These are phyloP conservation scores for Alopecurus myosuroides DNA, from an alignment of 176 grass and related monocot genomes.

Conservation along the genomic window DNA sequence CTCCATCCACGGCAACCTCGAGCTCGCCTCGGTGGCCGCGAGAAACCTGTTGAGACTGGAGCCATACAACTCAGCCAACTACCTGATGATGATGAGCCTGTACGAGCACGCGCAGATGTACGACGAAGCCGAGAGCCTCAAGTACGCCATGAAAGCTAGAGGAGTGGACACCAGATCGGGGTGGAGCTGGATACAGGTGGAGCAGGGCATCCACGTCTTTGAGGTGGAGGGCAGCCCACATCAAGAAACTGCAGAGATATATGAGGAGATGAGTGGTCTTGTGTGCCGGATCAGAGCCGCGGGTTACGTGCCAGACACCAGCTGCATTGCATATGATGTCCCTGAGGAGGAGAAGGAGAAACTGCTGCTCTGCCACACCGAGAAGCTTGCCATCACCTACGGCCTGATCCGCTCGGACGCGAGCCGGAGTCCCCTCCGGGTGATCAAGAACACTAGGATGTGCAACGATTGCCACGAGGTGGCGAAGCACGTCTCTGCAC, in stretches of 20 bases:
- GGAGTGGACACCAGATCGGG: slow-evolving; percentile 39
- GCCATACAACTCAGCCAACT: slow-evolving; percentile 70
- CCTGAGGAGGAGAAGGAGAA: slow-evolving; percentile 56
- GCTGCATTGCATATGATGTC: slow-evolving; percentile 54
- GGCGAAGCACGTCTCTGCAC: slow-evolving; percentile 48
- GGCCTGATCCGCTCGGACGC: slow-evolving; percentile 53
- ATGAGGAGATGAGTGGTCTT: slow-evolving; percentile 35
- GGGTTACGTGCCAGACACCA: slow-evolving; percentile 67
- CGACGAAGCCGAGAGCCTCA: slow-evolving; percentile 72
- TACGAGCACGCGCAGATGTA: slow-evolving; percentile 52
- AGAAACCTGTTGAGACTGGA: slow-evolving; percentile 58
- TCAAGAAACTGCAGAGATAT: slow-evolving; percentile 57
- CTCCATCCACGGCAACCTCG: slow-evolving; percentile 49
- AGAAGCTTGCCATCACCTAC: slow-evolving; percentile 74
- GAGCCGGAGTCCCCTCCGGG: slow-evolving; percentile 46
- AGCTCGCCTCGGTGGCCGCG: slow-evolving; percentile 50
- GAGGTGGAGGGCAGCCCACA: slow-evolving; percentile 51
- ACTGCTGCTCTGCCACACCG: slow-evolving; percentile 62
- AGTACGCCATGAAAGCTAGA: slow-evolving; percentile 63
- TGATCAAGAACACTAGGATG: slow-evolving; percentile 78
- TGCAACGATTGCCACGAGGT: slow-evolving; percentile 75
- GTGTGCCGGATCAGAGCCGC: slow-evolving; percentile 39
- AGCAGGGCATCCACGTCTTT: slow-evolving; percentile 57
- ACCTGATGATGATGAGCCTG: slow-evolving; percentile 72
- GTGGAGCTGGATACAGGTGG: slow-evolving; percentile 69